Percentiles rank a stretch among this genome's conserved stretches.
phyloP scores from a whole-genome alignment of 1,284 basidiomycete species.

The Marasmius fiardii region DNA sequence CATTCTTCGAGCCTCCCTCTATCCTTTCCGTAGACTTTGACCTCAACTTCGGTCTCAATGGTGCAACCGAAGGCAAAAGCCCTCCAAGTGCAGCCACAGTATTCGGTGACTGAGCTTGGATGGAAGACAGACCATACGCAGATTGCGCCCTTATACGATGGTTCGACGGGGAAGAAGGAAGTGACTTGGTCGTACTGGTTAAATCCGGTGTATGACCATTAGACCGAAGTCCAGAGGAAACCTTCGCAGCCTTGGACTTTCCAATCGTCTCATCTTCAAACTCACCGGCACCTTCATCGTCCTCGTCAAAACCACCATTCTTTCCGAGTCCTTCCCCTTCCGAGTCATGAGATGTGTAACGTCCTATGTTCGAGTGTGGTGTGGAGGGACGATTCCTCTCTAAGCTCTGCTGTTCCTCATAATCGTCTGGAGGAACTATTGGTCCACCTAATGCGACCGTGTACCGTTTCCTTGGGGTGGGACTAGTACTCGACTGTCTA shows the following conservation, averaged over 20 bases:
- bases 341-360: slow-evolving; percentile 32
- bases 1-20: slow-evolving; percentile 25
- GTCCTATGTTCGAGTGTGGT: slow-evolving; percentile 33
- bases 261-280: slow-evolving; percentile 63
- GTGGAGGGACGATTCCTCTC: slow-evolving; percentile 17
- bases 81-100: neutral
- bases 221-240: slow-evolving; percentile 11
- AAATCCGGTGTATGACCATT: slow-evolving; percentile 6
- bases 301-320: slow-evolving; percentile 27
- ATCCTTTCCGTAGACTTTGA: slow-evolving; percentile 54
- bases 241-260: slow-evolving; percentile 37
- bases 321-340: slow-evolving; percentile 30
- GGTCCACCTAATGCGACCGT: slow-evolving; percentile 77
- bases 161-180: slow-evolving; percentile 25
- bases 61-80: slow-evolving; percentile 23
- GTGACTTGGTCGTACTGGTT: slow-evolving; percentile 14
- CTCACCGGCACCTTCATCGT: slow-evolving; percentile 31
- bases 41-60: slow-evolving; percentile 43
- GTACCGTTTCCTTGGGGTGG: slow-evolving; percentile 71
- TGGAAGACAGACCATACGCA: slow-evolving; percentile 40
- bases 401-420: slow-evolving; percentile 18
- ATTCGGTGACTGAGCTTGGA: slow-evolving; percentile 14
- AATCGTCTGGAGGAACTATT: slow-evolving; percentile 46
- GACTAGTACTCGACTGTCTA: slow-evolving; percentile 48
- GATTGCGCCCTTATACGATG: slow-evolving; percentile 50